Evolutionary conservation across 257 asterid genomes (phyloP).

Genomic region (Gentiana straminea): DNA sequence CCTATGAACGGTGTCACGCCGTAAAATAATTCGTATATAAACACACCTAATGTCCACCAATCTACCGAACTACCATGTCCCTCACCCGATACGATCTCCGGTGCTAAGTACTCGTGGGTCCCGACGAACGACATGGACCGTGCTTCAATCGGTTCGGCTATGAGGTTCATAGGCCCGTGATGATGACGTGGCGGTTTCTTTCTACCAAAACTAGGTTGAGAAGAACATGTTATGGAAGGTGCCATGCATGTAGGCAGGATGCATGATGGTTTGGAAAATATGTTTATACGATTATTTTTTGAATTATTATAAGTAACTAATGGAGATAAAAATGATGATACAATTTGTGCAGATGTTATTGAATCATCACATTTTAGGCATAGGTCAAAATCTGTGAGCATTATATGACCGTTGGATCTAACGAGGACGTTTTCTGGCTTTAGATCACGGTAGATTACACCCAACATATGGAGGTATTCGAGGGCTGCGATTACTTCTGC

Average conservation of each 20-base stretch:
- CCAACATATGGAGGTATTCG: conserved; percentile 81
- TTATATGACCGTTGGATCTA: conserved; percentile 62
- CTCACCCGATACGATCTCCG: conserved; percentile 55
- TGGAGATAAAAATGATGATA: conserved; percentile 16
- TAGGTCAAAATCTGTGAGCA: conserved; percentile 74
- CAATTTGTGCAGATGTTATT: conserved; percentile 33
- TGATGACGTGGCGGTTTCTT: conserved; percentile 5
- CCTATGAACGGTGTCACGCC: conserved; percentile 64
- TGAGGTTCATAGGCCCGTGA: conserved; percentile 15
- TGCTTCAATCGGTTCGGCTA: conserved; percentile 54
- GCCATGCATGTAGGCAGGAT: conserved; percentile 34
- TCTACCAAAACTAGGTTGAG: neutral
- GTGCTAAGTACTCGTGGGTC: conserved; percentile 70
- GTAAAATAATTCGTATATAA: conserved; percentile 41
- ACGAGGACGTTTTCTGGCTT: conserved; percentile 77
- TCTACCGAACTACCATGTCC: conserved; percentile 70
- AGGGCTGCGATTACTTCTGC: conserved; percentile 70
- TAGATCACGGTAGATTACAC: conserved; percentile 53
- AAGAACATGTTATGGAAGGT: conserved; percentile 22
- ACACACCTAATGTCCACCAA: conserved; percentile 67
- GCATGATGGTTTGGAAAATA: conserved; percentile 29
- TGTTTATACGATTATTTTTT: conserved; percentile 1
- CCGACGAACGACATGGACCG: conserved; percentile 67
- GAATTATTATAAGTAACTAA: neutral
- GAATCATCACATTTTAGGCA: conserved; percentile 42